Conservation (phyloP, 2,329 filamentous ascomycete species). For the Delphinella strobiligena region DNA sequence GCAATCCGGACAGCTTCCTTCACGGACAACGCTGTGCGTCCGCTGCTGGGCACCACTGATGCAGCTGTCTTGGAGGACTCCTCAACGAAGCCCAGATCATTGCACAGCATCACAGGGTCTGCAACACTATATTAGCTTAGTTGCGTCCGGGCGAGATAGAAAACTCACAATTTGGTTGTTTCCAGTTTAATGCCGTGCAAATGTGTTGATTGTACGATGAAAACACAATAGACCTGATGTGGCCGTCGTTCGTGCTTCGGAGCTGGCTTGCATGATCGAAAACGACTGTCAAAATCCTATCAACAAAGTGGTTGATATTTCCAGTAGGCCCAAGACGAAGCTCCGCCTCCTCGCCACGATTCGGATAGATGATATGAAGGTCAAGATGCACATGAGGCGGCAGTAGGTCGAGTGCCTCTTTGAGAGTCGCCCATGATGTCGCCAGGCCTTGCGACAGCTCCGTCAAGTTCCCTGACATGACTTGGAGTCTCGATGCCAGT, state of each 20-base stretch:
- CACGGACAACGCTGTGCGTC: slow-evolving; percentile 67
- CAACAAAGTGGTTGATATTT: slow-evolving; percentile 78
- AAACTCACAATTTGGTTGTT: slow-evolving; percentile 79
- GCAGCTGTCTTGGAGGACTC: slow-evolving; percentile 2
- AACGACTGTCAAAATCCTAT: slow-evolving; percentile 70
- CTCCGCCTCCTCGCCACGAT: slow-evolving; percentile 55
- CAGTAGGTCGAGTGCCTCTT: slow-evolving; percentile 62
- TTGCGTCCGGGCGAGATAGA: not conserved
- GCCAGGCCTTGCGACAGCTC: slow-evolving; percentile 6
- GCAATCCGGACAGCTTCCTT: slow-evolving; percentile 92
- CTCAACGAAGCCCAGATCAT: slow-evolving; percentile 50
- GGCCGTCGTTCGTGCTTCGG: slow-evolving; percentile 53
- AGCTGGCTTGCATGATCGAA: slow-evolving; percentile 77
- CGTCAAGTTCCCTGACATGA: not conserved
- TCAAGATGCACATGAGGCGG: slow-evolving; percentile 77
- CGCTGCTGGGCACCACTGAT: slow-evolving; percentile 37
- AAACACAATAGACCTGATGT: slow-evolving; percentile 80
- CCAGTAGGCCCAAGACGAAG: slow-evolving; percentile 60
- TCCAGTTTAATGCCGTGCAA: slow-evolving; percentile 95
- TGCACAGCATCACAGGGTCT: slow-evolving; percentile 89
- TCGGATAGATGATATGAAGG: slow-evolving; percentile 83
- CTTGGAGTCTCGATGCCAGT: not conserved
- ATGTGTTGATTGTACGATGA: slow-evolving; percentile 84
- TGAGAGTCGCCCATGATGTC: slow-evolving; percentile 64
- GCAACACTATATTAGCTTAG: slow-evolving; percentile 9